Evolutionary conservation across 345 rosid species (phyloP).

Genomic region (Fremontodendron californicum): DNA sequence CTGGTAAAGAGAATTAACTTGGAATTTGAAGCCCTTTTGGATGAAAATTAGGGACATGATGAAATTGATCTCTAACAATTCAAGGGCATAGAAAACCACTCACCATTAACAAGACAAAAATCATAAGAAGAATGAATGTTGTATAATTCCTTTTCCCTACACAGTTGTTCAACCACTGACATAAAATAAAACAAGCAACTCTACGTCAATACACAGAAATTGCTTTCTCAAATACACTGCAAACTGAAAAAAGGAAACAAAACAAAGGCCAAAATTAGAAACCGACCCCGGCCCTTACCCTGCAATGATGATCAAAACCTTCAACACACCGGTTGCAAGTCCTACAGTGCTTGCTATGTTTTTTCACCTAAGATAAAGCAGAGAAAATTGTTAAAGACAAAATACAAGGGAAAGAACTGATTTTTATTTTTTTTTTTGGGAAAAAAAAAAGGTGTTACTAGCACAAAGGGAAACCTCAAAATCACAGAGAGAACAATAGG

Average conservation of each 20-base stretch:
- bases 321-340: slow-evolving; percentile 93
- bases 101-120: slow-evolving; percentile 78
- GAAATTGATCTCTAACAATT: not conserved
- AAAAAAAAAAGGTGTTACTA: not conserved
- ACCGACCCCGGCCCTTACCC: slow-evolving; percentile 58
- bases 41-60: not conserved
- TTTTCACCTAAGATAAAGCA: slow-evolving; percentile 59
- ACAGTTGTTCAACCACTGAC: slow-evolving; percentile 96
- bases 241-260: not conserved
- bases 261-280: not conserved
- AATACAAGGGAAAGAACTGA: not conserved
- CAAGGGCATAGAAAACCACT: slow-evolving; percentile 21
- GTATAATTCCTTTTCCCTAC: slow-evolving; percentile 92
- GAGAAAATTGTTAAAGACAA: not conserved
- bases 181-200: slow-evolving; percentile 8
- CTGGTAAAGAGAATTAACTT: not conserved
- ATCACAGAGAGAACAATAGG: slow-evolving; percentile 81
- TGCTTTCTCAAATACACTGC: not conserved
- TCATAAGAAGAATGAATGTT: slow-evolving; percentile 79
- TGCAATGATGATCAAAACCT: slow-evolving; percentile 99
- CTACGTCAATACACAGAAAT: not conserved
- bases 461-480: slow-evolving; percentile 54
- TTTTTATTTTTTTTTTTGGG: too few species aligned
- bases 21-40: not conserved
- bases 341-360: slow-evolving; percentile 92